Conservation (phyloP, 345 rosid genomes). For the Pelargonium nanum region DNA sequence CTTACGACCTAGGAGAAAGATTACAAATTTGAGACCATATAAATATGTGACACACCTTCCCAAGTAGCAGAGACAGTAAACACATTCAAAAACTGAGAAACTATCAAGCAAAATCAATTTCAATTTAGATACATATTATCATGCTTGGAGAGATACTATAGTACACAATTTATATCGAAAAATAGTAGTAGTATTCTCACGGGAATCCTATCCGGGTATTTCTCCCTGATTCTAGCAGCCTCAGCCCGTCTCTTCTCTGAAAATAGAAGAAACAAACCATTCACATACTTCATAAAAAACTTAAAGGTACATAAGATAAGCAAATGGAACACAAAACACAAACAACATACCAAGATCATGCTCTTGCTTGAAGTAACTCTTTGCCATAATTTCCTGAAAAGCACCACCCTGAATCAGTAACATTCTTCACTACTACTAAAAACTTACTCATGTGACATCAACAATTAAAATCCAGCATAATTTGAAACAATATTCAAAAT, state of each 20-base stretch:
- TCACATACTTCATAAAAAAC: not conserved
- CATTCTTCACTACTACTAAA: no score
- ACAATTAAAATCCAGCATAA: no score
- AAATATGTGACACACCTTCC: not conserved
- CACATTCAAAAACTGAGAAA: not conserved
- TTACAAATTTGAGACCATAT: not conserved
- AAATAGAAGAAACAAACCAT: not conserved
- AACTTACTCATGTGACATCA: not conserved
- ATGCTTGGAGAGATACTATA: not conserved
- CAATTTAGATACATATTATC: not conserved
- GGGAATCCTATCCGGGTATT: constrained; percentile 14
- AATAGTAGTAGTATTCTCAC: not conserved
- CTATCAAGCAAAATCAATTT: not conserved
- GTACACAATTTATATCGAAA: not conserved
- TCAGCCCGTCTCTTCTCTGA: constrained; percentile 13
- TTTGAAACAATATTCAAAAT: not conserved
- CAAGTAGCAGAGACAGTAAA: not conserved
- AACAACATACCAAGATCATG: constrained; percentile 23
- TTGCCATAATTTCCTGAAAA: constrained; percentile 20
- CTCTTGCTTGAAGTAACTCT: constrained; percentile 35
- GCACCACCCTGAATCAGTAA: not conserved
- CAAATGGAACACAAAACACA: not conserved
- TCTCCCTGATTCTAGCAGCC: constrained; percentile 13
- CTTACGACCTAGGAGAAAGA: not conserved
- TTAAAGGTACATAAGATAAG: not conserved